Percentiles rank a stretch among this genome's conserved stretches.
These are phyloP conservation scores for Pichia thaimueangensis DNA, from an alignment of 805 yeast species.

Conservation along the genomic window DNA sequence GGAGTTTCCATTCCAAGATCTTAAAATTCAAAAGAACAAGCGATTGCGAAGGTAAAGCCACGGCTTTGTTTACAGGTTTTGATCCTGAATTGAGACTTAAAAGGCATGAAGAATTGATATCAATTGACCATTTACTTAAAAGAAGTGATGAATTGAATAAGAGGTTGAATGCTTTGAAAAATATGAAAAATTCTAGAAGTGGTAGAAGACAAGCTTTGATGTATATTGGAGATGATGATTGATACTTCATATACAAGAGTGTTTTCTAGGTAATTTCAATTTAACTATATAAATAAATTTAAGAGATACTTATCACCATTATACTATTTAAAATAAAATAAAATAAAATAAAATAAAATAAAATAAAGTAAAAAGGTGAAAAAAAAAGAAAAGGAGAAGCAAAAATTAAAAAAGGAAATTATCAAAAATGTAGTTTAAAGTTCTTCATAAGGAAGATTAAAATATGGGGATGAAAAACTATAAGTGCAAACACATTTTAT, in stretches of 20 bases:
- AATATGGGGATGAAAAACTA: conserved; percentile 23
- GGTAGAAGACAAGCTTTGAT: conserved; percentile 16
- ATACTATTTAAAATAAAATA: too few relatives aligned
- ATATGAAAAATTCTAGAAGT: conserved; percentile 12
- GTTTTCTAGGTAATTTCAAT: too few relatives aligned
- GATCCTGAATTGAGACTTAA: conserved; percentile 68
- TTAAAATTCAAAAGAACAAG: conserved; percentile 48
- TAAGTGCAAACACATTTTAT: conserved; percentile 25
- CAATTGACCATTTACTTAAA: conserved; percentile 62
- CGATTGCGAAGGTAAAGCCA: conserved; percentile 17
- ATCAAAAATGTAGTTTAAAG: too few relatives aligned
- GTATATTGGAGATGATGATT: conserved; percentile 22
- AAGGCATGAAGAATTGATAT: conserved; percentile 72
- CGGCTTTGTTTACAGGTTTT: conserved; percentile 41
- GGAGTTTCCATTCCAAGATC: conserved; percentile 84
- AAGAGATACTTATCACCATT: neutral
- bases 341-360: too few relatives aligned
- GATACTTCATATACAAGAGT: too few relatives aligned
- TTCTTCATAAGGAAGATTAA: conserved; percentile 18
- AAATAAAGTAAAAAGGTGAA: too few relatives aligned
- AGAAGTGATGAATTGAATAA: conserved; percentile 62
- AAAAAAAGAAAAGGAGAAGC: too few relatives aligned
- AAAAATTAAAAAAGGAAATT: too few relatives aligned
- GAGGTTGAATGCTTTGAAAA: conserved; percentile 55
- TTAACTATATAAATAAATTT: too few relatives aligned